Evolutionary conservation across 306 rosid species (phyloP).

Genomic region (Sechiopsis laciniata): DNA sequence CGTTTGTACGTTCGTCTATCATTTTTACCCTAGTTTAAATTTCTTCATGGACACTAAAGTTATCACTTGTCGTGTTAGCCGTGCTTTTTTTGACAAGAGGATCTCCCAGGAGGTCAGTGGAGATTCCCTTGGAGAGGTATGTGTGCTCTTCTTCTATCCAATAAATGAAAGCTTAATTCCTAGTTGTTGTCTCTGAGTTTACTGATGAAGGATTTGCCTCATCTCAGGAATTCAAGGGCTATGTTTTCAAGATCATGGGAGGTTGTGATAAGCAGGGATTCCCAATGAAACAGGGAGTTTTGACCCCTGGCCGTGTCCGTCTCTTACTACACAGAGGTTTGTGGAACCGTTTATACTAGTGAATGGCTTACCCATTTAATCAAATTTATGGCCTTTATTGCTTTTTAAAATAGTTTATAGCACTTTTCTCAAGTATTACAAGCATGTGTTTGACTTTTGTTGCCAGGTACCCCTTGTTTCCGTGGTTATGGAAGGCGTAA

Average conservation of each 20-base stretch:
- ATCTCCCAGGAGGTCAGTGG: conserved; percentile 61
- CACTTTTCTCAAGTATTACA: no score
- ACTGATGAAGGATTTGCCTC: no score
- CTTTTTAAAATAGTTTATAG: no score
- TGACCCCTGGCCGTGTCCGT: conserved; percentile 48
- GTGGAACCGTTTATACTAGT: neutral
- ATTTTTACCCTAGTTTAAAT: neutral
- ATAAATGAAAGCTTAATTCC: no score
- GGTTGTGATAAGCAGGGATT: conserved; percentile 30
- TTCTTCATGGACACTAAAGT: neutral
- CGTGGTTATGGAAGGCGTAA: conserved; percentile 54
- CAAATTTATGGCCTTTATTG: no score
- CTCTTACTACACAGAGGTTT: conserved; percentile 47
- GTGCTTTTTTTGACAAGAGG: conserved; percentile 51
- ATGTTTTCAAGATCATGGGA: neutral
- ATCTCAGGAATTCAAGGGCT: no score
- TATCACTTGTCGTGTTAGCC: conserved; percentile 21
- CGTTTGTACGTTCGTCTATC: no score
- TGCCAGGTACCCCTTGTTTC: conserved; percentile 41
- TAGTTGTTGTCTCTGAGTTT: no score
- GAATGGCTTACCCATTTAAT: no score
- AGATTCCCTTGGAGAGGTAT: conserved; percentile 51
- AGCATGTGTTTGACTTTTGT: no score
- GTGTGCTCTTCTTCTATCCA: no score
- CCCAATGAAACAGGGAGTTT: conserved; percentile 62